Evolutionary conservation across 192 early-diverging fungal species (phyloP).

Genomic region (Entrophospora sp.): DNA sequence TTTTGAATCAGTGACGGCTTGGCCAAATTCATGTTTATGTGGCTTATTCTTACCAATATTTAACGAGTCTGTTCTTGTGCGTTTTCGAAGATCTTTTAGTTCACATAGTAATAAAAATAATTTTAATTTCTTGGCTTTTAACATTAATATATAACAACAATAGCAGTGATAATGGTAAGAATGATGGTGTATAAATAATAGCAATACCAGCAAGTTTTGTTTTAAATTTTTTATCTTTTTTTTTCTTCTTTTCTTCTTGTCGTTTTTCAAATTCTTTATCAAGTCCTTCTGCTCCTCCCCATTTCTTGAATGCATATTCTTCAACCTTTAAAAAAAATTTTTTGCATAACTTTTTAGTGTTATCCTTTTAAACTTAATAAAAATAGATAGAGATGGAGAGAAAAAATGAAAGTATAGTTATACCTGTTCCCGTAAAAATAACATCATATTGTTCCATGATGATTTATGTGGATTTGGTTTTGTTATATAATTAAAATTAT

Average conservation of each 20-base stretch:
- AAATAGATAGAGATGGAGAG: too few species aligned
- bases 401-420: not conserved
- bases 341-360: not conserved
- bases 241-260: constrained; percentile 62
- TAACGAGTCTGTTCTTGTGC: constrained; percentile 70
- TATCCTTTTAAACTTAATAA: too few species aligned
- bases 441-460: constrained; percentile 95
- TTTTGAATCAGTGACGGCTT: constrained; percentile 36
- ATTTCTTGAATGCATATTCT: constrained; percentile 88
- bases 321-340: constrained; percentile 56
- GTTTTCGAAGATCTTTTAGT: constrained; percentile 70
- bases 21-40: constrained; percentile 72
- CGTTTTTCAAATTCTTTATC: constrained; percentile 84
- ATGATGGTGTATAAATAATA: too few species aligned
- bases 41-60: constrained; percentile 50
- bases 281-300: constrained; percentile 75
- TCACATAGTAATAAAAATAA: constrained; percentile 5
- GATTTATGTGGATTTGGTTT: constrained; percentile 92
- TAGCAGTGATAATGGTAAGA: not conserved
- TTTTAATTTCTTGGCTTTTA: not conserved
- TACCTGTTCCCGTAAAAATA: constrained; percentile 78
- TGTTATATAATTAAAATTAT: constrained; percentile 72
- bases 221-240: constrained; percentile 81
- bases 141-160: not conserved
- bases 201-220: constrained; percentile 63